Percentiles rank a stretch among this genome's conserved stretches.
phyloP scores from a whole-genome alignment of 1,284 basidiomycete species.

The Coniferiporia weirii region DNA sequence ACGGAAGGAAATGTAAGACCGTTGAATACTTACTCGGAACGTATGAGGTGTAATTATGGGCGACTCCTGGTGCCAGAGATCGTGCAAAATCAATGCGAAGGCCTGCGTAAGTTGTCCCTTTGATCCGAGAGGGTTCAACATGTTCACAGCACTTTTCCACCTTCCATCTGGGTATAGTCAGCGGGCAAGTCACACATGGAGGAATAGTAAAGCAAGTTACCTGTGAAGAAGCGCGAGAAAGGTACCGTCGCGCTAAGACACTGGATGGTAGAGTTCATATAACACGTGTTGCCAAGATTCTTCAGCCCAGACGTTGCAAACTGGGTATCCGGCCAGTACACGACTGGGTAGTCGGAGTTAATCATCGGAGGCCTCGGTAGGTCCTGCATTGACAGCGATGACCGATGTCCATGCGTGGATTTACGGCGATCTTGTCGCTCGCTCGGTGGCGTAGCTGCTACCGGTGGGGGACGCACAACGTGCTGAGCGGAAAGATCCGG shows the following conservation, averaged over 20 bases:
- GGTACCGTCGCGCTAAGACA: slow-evolving; percentile 91
- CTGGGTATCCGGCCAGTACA: slow-evolving; percentile 75
- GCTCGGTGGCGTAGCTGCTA: slow-evolving; percentile 57
- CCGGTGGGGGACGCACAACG: slow-evolving; percentile 72
- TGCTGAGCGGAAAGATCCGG: slow-evolving; percentile 61
- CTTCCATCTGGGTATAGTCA: slow-evolving; percentile 59
- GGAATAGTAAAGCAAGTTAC: slow-evolving; percentile 35
- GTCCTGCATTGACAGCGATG: slow-evolving; percentile 25
- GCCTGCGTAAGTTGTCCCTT: slow-evolving; percentile 81
- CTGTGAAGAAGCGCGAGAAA: slow-evolving; percentile 85
- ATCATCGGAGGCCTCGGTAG: slow-evolving; percentile 54
- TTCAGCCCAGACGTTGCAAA: slow-evolving; percentile 86
- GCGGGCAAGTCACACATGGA: neutral
- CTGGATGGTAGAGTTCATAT: slow-evolving; percentile 98
- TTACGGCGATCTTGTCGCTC: slow-evolving; percentile 66
- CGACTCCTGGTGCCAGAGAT: slow-evolving; percentile 87
- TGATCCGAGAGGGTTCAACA: slow-evolving; percentile 82
- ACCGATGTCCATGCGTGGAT: slow-evolving; percentile 28
- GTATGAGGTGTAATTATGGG: slow-evolving; percentile 80
- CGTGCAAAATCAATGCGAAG: slow-evolving; percentile 79
- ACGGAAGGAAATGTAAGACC: neutral
- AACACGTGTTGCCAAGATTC: slow-evolving; percentile 98
- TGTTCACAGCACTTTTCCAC: slow-evolving; percentile 87
- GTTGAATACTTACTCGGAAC: slow-evolving; percentile 66
- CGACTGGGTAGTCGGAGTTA: slow-evolving; percentile 64